Evolutionary conservation across 257 asterid species (phyloP).

Genomic region (Asclepias syriaca): DNA sequence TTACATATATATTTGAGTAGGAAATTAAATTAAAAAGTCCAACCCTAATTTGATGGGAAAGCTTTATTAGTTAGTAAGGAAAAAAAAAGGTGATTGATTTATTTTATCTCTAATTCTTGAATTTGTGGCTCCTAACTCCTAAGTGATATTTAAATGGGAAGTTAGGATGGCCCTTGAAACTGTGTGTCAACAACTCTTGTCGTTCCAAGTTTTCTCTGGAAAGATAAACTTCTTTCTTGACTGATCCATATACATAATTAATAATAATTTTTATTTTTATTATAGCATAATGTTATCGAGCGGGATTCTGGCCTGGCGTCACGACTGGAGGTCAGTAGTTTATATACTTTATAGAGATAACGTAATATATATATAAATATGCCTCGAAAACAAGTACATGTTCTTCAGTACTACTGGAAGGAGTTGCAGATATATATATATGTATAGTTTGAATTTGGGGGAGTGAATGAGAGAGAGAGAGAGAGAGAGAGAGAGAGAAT

Average conservation of each 20-base stretch:
- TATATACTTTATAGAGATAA: background rate
- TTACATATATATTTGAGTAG: background rate
- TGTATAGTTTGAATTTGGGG: no score
- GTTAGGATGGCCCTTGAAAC: conserved; percentile 24
- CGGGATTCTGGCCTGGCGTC: no score
- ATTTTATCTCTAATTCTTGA: conserved; percentile 11
- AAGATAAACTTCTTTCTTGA: background rate
- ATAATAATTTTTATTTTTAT: no score
- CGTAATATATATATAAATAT: background rate
- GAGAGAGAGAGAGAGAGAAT: conserved; percentile 12
- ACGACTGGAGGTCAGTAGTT: background rate
- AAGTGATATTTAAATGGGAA: conserved; percentile 17
- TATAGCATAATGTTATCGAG: no score
- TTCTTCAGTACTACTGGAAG: background rate
- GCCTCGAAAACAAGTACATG: background rate
- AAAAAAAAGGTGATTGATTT: conserved; percentile 24
- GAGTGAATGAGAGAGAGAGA: background rate
- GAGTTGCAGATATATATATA: background rate
- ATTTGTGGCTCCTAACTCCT: conserved; percentile 27
- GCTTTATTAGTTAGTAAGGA: background rate
- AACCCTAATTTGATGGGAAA: conserved; percentile 23
- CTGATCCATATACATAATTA: no score
- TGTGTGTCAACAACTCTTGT: conserved; percentile 20
- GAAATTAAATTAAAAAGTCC: conserved; percentile 4
- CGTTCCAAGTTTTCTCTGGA: background rate